Conservation (phyloP, 2,329 filamentous ascomycete species). For the Parastagonospora avenae region DNA sequence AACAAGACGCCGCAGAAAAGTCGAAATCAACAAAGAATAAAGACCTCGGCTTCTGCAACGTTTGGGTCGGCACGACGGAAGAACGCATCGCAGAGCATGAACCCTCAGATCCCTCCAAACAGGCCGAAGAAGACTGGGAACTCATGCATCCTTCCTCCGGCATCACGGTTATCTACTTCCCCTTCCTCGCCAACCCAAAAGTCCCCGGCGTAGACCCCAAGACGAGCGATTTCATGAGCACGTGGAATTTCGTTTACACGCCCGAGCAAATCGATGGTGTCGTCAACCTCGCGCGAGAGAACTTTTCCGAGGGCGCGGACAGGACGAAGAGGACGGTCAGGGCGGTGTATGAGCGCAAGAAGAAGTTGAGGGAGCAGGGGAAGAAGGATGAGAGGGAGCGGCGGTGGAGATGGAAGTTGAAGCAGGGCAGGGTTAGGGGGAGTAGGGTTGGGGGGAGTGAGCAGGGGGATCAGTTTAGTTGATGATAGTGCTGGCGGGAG, state of each 20-base stretch:
- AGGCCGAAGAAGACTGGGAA: slow-evolving; percentile 65
- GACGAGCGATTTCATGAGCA: slow-evolving; percentile 83
- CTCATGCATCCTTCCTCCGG: slow-evolving; percentile 80
- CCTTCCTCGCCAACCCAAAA: slow-evolving; percentile 81
- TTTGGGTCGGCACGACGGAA: slow-evolving; percentile 88
- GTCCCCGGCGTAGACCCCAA: slow-evolving; percentile 83
- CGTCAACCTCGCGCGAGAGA: slow-evolving; percentile 79
- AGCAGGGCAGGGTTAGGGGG: slow-evolving; percentile 57
- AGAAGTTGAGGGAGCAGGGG: slow-evolving; percentile 64
- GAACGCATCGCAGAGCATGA: slow-evolving; percentile 67
- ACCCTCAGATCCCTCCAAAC: slow-evolving; percentile 57
- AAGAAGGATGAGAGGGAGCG: slow-evolving; percentile 50
- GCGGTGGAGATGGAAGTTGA: slow-evolving; percentile 45
- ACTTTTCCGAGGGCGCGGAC: slow-evolving; percentile 82
- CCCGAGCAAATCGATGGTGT: slow-evolving; percentile 87
- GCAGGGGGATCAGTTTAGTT: slow-evolving; percentile 69
- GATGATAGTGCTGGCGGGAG: neutral
- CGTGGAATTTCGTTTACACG: slow-evolving; percentile 98
- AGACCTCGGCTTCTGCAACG: slow-evolving; percentile 84
- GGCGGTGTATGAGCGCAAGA: slow-evolving; percentile 93
- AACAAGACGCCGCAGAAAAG: slow-evolving; percentile 24
- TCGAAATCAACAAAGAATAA: slow-evolving; percentile 38
- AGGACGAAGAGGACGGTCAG: slow-evolving; percentile 78
- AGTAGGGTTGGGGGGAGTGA: slow-evolving; percentile 61
- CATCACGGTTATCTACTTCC: slow-evolving; percentile 88